Percentiles rank a stretch among this genome's conserved stretches.
phyloP scores from a whole-genome alignment of 2,329 filamentous ascomycete species.

The Setomelanomma holmii region DNA sequence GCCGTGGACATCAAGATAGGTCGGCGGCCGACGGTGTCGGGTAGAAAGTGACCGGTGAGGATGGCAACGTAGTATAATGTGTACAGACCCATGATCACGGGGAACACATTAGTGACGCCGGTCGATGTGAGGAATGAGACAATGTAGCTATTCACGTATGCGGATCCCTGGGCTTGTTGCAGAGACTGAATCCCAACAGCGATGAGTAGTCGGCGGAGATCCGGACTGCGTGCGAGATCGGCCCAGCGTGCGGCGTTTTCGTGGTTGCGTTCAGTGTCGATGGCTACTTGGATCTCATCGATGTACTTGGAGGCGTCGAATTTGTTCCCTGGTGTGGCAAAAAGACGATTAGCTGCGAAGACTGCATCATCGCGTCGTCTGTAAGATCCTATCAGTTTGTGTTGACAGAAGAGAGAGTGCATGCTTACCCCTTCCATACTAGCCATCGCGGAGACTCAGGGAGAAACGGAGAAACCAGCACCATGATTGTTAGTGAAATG shows the following conservation, averaged over 20 bases:
- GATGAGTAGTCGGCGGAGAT: constrained; percentile 17
- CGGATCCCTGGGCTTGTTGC: constrained; percentile 15
- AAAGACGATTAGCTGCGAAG: constrained; percentile 6
- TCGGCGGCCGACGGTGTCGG: constrained; percentile 12
- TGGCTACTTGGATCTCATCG: constrained; percentile 11
- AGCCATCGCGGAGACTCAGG: constrained; percentile 16
- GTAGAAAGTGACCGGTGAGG: constrained; percentile 13
- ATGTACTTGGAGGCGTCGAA: constrained; percentile 13
- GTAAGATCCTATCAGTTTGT: background rate
- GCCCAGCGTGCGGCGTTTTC: constrained; percentile 10
- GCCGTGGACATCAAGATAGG: constrained; percentile 14
- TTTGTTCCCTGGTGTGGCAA: constrained; percentile 3
- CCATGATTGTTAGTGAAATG: constrained; percentile 11
- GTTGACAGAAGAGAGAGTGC: background rate
- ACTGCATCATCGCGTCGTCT: constrained; percentile 11
- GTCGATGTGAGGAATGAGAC: constrained; percentile 14
- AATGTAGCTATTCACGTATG: constrained; percentile 17
- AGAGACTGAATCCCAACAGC: constrained; percentile 20
- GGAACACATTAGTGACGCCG: constrained; percentile 15
- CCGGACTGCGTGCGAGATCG: constrained; percentile 10
- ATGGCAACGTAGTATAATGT: constrained; percentile 13
- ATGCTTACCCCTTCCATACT: constrained; percentile 12
- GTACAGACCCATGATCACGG: constrained; percentile 15
- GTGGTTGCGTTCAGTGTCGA: constrained; percentile 8
- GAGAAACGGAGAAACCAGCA: constrained; percentile 6